Evolutionary conservation across 2,329 filamentous ascomycete genomes (phyloP).

Genomic region (Tolypocladium nubicola): DNA sequence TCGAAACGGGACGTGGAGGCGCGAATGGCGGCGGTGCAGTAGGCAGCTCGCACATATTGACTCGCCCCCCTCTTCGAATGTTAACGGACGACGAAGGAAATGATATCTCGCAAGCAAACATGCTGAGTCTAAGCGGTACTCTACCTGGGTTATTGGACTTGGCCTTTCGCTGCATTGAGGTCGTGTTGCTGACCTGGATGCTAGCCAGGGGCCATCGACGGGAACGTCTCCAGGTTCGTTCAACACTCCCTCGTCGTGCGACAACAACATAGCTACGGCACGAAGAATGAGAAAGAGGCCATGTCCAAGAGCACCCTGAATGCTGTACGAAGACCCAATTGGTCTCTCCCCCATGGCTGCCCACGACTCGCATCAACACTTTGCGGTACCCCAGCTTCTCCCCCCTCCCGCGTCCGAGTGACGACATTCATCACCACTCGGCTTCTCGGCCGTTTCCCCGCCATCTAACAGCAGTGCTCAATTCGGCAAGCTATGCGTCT

Average conservation of each 20-base stretch:
- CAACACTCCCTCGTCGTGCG: background rate
- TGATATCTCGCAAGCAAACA: no score
- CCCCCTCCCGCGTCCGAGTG: background rate
- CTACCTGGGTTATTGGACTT: background rate
- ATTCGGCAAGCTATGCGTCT: background rate
- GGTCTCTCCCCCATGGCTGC: background rate
- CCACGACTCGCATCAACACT: background rate
- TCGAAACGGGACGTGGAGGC: background rate
- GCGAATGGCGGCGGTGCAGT: background rate
- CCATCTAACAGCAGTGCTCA: background rate
- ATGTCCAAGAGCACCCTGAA: background rate
- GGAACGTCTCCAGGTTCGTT: background rate
- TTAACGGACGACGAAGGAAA: background rate
- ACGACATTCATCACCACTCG: background rate
- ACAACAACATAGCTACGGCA: background rate
- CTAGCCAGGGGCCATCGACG: no score
- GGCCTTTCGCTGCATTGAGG: no score
- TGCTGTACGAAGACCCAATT: no score
- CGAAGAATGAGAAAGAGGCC: no score
- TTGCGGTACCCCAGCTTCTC: background rate
- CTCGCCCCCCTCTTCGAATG: background rate
- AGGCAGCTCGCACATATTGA: background rate
- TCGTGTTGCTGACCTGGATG: no score
- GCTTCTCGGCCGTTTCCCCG: background rate
- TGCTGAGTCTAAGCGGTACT: background rate